Base-by-base conservation (phyloP, 2,329 filamentous ascomycete species). In the Ceratocystiopsis sp. region DNA sequence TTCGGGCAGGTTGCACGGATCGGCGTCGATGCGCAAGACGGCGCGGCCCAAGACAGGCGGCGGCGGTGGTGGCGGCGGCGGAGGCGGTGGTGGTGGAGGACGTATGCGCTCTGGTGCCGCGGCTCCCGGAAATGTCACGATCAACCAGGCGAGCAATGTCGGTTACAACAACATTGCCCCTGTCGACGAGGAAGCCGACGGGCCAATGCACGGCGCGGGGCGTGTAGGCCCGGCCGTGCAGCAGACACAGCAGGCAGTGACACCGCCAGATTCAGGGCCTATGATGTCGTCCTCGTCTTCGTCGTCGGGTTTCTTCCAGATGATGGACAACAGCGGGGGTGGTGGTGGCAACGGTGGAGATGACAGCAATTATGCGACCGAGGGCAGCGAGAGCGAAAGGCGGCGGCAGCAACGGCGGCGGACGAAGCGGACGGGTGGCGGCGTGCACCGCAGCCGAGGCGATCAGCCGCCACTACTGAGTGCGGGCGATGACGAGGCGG, bases 1-100 rank as follows among this genome's bases (percentile, higher is more conserved):
- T 10, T 57, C 55, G 35, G 57, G 52, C 43, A 40, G 53, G 9
- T 51, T 52, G 25, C 52, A 52, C 0, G 49, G 42, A 12, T 54
- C 52, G 18, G 40, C 41, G 33, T 37, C 43, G 15, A 43, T 46
- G 15, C 44, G 45, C 17, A 48, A 46, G 12, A 44, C 42, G 3
- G 18, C 16, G 7, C 38, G 35, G 40, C 42, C 45, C 34, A 45
- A 42, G 35, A 38, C 43, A n/a, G 38, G 32, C 12, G 44, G 33
- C 14, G 43, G 42, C 19, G 34, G 42, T 11, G 21, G 21, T 21
- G 21, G 21, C 21, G 21, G 21, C 8, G 8, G 8, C 21, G 21
- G 21, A 4, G 21, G 21, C 21, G 21, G 21, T 8, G 10, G 10
- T 10, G 25, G 25, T 11, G 25, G 9, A 8, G 34, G 34, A 14